phyloP scores from a whole-genome alignment of 2,329 filamentous ascomycete species.

The Fusarium albosuccineum region DNA sequence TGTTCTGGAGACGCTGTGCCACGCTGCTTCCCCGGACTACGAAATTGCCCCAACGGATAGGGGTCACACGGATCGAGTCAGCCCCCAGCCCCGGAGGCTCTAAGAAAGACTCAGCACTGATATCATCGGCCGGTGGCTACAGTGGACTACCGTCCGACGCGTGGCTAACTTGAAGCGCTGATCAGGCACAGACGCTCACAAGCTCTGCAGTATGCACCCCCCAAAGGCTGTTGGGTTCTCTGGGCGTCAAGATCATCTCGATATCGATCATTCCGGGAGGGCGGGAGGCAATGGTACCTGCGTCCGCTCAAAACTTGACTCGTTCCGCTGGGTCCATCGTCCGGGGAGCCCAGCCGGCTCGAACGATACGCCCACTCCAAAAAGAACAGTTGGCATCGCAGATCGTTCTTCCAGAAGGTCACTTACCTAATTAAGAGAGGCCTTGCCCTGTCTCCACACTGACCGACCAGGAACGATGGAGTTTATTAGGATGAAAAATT shows the following conservation, averaged over 20 bases:
- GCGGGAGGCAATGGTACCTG: constrained; percentile 29
- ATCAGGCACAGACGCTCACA: constrained; percentile 20
- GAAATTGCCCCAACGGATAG: constrained; percentile 22
- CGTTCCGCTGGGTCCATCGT: constrained; percentile 33
- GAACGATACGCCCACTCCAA: constrained; percentile 34
- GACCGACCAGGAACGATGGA: constrained; percentile 38
- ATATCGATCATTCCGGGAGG: constrained; percentile 39
- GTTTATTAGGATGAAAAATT: constrained; percentile 41
- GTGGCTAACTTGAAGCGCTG: constrained; percentile 31
- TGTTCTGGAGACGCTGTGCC: constrained; percentile 37
- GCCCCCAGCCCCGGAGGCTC: constrained; percentile 21
- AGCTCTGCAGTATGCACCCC: neutral
- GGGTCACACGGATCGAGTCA: constrained; percentile 23
- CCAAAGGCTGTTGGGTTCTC: constrained; percentile 24
- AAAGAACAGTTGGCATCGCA: constrained; percentile 37
- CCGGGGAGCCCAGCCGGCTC: constrained; percentile 40
- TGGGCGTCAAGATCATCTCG: constrained; percentile 34
- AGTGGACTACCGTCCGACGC: constrained; percentile 15
- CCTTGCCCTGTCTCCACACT: constrained; percentile 37
- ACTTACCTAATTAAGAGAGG: constrained; percentile 37
- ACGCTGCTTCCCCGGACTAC: constrained; percentile 39
- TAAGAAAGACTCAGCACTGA: constrained; percentile 13
- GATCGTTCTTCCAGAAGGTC: constrained; percentile 48
- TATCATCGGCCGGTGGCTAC: constrained; percentile 9
- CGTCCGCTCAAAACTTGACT: constrained; percentile 38